These are phyloP conservation scores for Magnaporthales sp. DNA, from an alignment of 2,329 filamentous ascomycete species.

Conservation along the genomic window DNA sequence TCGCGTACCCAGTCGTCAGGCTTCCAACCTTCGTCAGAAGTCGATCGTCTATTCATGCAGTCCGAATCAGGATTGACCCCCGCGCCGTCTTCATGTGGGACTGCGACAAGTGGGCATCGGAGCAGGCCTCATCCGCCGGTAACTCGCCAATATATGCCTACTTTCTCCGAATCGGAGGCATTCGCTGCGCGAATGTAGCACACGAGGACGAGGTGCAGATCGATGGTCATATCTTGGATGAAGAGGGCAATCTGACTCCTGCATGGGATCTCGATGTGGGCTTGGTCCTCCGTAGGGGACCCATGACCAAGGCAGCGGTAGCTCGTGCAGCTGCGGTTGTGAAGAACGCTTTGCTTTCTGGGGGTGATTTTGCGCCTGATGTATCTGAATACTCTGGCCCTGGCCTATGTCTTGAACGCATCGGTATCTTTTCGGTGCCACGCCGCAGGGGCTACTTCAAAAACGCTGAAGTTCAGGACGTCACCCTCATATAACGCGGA, in stretches of 20 bases:
- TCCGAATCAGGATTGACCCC: not conserved
- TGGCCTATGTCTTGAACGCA: not conserved
- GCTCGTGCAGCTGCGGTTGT: not conserved
- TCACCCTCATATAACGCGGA: not conserved
- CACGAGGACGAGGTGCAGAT: not conserved
- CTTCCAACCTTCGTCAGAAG: not conserved
- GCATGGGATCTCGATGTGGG: not conserved
- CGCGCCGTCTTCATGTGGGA: conserved; percentile 6
- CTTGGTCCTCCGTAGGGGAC: not conserved
- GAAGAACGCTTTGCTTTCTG: not conserved
- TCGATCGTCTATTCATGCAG: not conserved
- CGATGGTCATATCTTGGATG: not conserved
- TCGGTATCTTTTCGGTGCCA: conserved; percentile 3
- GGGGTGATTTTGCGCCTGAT: not conserved
- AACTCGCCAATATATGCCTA: conserved; percentile 4
- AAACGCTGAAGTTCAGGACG: not conserved
- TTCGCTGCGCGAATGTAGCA: not conserved
- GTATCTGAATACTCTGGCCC: not conserved
- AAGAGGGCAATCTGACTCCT: not conserved
- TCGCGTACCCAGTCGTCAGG: not conserved
- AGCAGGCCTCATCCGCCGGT: not conserved
- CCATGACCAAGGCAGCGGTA: not conserved
- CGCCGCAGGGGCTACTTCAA: not conserved
- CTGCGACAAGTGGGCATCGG: conserved; percentile 3
- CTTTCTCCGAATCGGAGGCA: conserved; percentile 3